A percentile compares a stretch with the other conserved stretches of the same genome.
Conservation (phyloP, 176 grass and related monocot genomes). For the Luzula sylvatica region DNA sequence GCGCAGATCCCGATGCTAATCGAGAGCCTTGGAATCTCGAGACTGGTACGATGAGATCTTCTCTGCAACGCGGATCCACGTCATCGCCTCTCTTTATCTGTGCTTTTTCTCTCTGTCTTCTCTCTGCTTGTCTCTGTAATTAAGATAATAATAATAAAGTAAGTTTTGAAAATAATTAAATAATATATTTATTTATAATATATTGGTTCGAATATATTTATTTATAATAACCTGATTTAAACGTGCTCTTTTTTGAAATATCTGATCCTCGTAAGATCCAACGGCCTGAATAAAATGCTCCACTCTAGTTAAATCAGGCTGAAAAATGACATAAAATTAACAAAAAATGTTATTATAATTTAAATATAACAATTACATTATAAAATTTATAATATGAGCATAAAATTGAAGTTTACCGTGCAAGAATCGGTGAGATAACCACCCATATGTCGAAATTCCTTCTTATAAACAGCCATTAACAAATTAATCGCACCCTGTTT, state of each 20-base stretch:
- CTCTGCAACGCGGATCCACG: slow-evolving; percentile 64
- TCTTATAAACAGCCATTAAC: slow-evolving; percentile 95
- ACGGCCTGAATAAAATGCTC: slow-evolving; percentile 99
- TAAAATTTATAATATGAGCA: not conserved
- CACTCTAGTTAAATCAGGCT: slow-evolving; percentile 79
- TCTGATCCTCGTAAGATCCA: slow-evolving; percentile 77
- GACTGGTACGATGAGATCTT: slow-evolving; percentile 72
- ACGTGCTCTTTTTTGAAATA: slow-evolving; percentile 94
- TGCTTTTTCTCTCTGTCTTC: slow-evolving; percentile 65
- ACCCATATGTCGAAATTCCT: slow-evolving; percentile 71
- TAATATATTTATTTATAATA: slow-evolving; percentile 9
- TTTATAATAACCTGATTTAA: slow-evolving; percentile 65
- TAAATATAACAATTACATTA: not conserved
- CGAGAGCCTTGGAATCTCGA: slow-evolving; percentile 75
- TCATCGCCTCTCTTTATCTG: slow-evolving; percentile 74
- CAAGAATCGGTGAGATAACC: slow-evolving; percentile 86
- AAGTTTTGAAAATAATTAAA: slow-evolving; percentile 7
- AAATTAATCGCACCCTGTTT: slow-evolving; percentile 94
- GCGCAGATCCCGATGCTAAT: slow-evolving; percentile 62
- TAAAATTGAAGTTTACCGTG: slow-evolving; percentile 49
- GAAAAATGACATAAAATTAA: slow-evolving; percentile 22
- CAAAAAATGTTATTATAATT: not conserved
- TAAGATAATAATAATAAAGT: slow-evolving; percentile 12
- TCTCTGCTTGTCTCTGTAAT: slow-evolving; percentile 88
- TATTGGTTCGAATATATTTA: not conserved